phyloP scores from a whole-genome alignment of 768 basidiomycete species.

The Amyloporia xantha region DNA sequence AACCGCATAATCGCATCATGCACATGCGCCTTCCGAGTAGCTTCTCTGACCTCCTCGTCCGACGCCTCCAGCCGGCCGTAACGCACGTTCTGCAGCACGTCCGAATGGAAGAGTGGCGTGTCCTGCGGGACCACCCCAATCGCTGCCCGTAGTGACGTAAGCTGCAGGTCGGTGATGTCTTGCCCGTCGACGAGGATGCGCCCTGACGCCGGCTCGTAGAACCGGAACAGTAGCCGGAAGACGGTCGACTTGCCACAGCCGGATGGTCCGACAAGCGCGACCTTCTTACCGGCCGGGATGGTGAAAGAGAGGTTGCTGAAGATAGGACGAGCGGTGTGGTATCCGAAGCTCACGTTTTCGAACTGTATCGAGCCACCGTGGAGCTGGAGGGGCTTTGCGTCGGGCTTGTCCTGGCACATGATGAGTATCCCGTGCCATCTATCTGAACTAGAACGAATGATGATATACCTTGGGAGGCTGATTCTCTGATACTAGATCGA shows the following conservation, averaged over 20 bases:
- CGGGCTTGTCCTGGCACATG: slow-evolving; percentile 51
- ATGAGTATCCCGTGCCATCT: too few relatives aligned
- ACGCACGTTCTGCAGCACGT: slow-evolving; percentile 91
- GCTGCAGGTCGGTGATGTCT: slow-evolving; percentile 65
- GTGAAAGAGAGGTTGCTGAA: slow-evolving; percentile 85
- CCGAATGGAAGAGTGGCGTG: slow-evolving; percentile 93
- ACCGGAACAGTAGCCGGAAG: slow-evolving; percentile 82
- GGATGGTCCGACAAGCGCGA: slow-evolving; percentile 94
- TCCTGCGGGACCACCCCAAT: slow-evolving; percentile 98
- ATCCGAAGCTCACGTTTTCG: slow-evolving; percentile 87
- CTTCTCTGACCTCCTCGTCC: slow-evolving; percentile 77
- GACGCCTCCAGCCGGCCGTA: slow-evolving; percentile 86
- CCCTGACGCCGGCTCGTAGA: slow-evolving; percentile 83
- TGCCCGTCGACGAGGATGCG: slow-evolving; percentile 86
- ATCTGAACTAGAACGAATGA: background rate
- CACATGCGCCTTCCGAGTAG: slow-evolving; percentile 81
- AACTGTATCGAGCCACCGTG: slow-evolving; percentile 87
- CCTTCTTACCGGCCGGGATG: slow-evolving; percentile 93
- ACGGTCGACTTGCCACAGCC: slow-evolving; percentile 98
- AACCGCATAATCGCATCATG: slow-evolving; percentile 72
- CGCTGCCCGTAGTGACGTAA: slow-evolving; percentile 61
- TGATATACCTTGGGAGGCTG: slow-evolving; percentile 50
- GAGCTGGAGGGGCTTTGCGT: slow-evolving; percentile 60
- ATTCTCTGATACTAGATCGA: slow-evolving; percentile 83
- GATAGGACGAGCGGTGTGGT: slow-evolving; percentile 88